Percentiles rank a stretch among this genome's conserved stretches.
Evolutionary conservation across 495 filamentous ascomycete species (phyloP).

Genomic region (Penicillium robsamsonii): DNA sequence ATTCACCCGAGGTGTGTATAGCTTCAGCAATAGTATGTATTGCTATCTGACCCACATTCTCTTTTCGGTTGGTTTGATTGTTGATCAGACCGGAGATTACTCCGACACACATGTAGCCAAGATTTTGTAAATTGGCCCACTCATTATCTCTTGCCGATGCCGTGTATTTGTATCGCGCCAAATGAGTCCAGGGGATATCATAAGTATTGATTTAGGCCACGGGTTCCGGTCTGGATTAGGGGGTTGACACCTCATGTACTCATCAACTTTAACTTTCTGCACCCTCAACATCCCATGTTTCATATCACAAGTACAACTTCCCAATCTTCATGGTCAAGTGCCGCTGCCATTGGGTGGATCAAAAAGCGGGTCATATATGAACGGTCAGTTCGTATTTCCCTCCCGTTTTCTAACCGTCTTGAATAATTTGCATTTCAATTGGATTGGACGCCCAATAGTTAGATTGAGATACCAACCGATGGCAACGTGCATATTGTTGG

Average conservation of each 20-base stretch:
- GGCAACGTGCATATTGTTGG: conserved; percentile 1
- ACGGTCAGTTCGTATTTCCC: neutral
- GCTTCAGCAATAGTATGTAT: neutral
- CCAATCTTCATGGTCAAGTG: neutral
- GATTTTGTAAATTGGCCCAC: too few species aligned
- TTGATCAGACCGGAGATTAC: conserved; percentile 8
- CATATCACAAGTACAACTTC: neutral
- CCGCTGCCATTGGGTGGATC: neutral
- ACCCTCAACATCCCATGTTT: neutral
- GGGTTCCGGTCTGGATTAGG: neutral
- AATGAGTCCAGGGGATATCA: neutral
- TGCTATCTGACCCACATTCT: neutral
- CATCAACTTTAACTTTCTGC: neutral
- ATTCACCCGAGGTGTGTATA: neutral
- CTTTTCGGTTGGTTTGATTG: conserved; percentile 3
- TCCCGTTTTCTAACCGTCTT: neutral
- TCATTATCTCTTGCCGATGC: neutral
- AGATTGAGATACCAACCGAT: neutral
- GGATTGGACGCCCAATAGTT: neutral
- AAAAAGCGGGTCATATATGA: neutral
- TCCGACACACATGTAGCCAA: neutral
- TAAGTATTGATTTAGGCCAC: neutral
- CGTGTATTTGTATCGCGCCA: neutral
- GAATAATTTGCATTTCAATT: neutral
- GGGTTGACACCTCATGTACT: neutral